These are phyloP conservation scores for Copromyces sp. DNA, from an alignment of 495 filamentous ascomycete genomes.

Conservation along the genomic window DNA sequence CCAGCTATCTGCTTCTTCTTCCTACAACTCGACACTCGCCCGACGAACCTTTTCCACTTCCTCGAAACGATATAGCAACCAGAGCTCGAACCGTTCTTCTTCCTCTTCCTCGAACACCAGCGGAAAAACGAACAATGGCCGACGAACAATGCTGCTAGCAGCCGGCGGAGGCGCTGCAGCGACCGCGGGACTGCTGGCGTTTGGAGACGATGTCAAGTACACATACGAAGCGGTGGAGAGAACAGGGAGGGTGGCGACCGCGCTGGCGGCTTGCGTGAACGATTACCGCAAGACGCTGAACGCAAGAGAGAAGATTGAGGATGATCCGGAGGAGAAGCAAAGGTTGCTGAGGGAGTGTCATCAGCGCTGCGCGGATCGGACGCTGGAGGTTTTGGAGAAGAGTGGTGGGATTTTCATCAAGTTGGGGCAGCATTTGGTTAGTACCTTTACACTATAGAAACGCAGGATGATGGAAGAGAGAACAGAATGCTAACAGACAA, in stretches of 20 bases:
- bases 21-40: conserved; percentile 8
- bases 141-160: conserved; percentile 16
- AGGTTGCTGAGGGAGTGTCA: conserved; percentile 72
- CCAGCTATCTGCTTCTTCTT: conserved; percentile 9
- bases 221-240: conserved; percentile 63
- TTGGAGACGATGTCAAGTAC: conserved; percentile 64
- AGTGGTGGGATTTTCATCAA: conserved; percentile 99
- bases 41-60: conserved; percentile 15
- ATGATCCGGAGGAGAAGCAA: conserved; percentile 52
- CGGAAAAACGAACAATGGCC: conserved; percentile 5
- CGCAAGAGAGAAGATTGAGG: conserved; percentile 40
- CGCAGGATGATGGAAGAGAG: background rate
- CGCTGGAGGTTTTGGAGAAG: conserved; percentile 75
- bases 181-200: conserved; percentile 50
- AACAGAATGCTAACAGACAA: conserved; percentile 9
- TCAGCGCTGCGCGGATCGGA: conserved; percentile 78
- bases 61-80: background rate
- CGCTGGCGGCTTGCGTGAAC: conserved; percentile 74
- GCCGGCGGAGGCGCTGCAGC: conserved; percentile 37
- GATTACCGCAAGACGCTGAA: conserved; percentile 86
- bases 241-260: conserved; percentile 66
- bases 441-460: background rate
- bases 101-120: background rate
- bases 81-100: conserved; percentile 20
- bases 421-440: conserved; percentile 80